Evolutionary conservation across 1,139 yeast species (phyloP).

Genomic region (Saccharomyces hybrid): DNA sequence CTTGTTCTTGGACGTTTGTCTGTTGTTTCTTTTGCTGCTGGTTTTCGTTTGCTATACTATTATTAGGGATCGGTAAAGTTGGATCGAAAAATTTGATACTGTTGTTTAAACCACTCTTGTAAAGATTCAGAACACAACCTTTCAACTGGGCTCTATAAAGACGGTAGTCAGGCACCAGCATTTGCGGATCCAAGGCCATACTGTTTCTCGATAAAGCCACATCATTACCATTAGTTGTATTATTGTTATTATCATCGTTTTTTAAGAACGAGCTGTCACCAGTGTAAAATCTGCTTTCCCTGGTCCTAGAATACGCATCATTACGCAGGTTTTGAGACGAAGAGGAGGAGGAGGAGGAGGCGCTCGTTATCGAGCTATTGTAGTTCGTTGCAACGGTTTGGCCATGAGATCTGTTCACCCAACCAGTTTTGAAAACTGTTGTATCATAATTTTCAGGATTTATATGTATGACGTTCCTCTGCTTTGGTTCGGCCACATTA

Average conservation of each 20-base stretch:
- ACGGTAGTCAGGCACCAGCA: constrained; percentile 31
- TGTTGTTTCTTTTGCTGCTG: constrained; percentile 1
- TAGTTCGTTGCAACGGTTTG: constrained; percentile 31
- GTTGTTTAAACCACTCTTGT: constrained; percentile 45
- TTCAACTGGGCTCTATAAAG: constrained; percentile 55
- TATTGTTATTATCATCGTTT: constrained; percentile 16
- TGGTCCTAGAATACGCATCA: constrained; percentile 23
- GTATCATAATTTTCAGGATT: constrained; percentile 34
- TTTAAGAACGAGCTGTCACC: constrained; percentile 1
- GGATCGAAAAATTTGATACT: constrained; percentile 44
- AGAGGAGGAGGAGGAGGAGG: neutral
- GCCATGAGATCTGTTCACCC: constrained; percentile 41
- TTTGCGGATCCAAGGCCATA: constrained; percentile 10
- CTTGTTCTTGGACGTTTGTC: neutral
- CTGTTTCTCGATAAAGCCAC: constrained; percentile 4
- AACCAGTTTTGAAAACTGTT: constrained; percentile 37
- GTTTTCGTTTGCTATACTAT: constrained; percentile 4
- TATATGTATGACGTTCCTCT: constrained; percentile 9
- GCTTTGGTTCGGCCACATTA: neutral
- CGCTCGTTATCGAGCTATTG: constrained; percentile 3
- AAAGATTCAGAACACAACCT: constrained; percentile 54
- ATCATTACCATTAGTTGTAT: constrained; percentile 20
- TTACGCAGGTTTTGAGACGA: constrained; percentile 9
- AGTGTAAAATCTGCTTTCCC: constrained; percentile 25
- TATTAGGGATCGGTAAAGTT: constrained; percentile 9